These are phyloP conservation scores for Fusarium dimerum DNA, from an alignment of 2,329 filamentous ascomycete species.

Conservation along the genomic window DNA sequence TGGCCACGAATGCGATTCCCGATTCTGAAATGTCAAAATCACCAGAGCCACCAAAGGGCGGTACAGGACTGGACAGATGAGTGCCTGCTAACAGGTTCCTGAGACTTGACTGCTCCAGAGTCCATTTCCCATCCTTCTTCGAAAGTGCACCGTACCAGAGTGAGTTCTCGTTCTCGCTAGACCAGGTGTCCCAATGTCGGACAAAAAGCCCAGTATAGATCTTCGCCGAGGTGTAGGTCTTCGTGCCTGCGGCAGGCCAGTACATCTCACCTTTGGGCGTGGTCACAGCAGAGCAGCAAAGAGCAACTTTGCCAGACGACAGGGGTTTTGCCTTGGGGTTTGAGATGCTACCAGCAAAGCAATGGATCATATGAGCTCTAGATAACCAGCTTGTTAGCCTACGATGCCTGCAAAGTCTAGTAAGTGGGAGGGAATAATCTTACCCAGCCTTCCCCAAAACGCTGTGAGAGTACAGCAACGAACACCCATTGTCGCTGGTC, in stretches of 20 bases:
- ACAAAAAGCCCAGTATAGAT: conserved; percentile 77
- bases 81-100: conserved; percentile 66
- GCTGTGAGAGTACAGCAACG: conserved; percentile 45
- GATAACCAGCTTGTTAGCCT: conserved; percentile 4
- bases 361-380: conserved; percentile 44
- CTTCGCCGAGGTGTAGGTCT: conserved; percentile 63
- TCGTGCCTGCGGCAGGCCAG: conserved; percentile 62
- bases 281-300: conserved; percentile 64
- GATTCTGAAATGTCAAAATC: conserved; percentile 73
- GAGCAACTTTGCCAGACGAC: conserved; percentile 49
- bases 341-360: conserved; percentile 55
- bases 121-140: conserved; percentile 42
- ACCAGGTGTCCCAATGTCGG: conserved; percentile 81
- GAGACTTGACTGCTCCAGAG: conserved; percentile 47
- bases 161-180: conserved; percentile 66
- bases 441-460: conserved; percentile 41
- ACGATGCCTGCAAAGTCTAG: too few relatives aligned
- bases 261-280: conserved; percentile 69
- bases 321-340: conserved; percentile 60
- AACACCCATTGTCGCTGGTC: conserved; percentile 47
- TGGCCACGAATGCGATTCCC: conserved; percentile 73
- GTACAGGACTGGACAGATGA: conserved; percentile 65
- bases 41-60: conserved; percentile 75
- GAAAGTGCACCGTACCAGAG: conserved; percentile 71
- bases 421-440: conserved; percentile 13